phyloP scores from a whole-genome alignment of 2,329 filamentous ascomycete genomes.

The Ophiocordyceps sinensis region DNA sequence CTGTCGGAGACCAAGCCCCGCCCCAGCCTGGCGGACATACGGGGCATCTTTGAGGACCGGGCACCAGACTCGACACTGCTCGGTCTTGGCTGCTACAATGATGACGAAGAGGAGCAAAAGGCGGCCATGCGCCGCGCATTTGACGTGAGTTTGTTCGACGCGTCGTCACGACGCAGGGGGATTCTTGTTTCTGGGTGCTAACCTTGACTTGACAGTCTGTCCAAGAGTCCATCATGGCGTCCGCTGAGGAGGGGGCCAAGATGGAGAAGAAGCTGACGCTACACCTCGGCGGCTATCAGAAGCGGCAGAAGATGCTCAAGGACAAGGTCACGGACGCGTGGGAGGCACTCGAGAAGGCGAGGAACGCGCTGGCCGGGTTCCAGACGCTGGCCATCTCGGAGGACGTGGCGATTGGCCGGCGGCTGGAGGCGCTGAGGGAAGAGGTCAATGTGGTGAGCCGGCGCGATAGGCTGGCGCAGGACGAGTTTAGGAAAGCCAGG shows the following conservation, averaged over 20 bases:
- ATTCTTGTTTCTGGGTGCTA: background rate
- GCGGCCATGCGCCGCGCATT: conserved; percentile 55
- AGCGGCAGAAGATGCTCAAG: conserved; percentile 65
- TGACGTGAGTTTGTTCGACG: conserved; percentile 43
- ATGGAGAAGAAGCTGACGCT: conserved; percentile 86
- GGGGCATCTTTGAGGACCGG: conserved; percentile 36
- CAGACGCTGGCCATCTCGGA: conserved; percentile 66
- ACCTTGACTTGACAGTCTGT: conserved; percentile 33
- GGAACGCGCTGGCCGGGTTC: conserved; percentile 58
- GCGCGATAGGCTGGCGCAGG: conserved; percentile 81
- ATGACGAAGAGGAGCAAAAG: conserved; percentile 56
- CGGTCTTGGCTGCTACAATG: conserved; percentile 66
- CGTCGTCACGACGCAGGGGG: background rate
- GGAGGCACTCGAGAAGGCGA: conserved; percentile 59
- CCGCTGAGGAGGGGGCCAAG: conserved; percentile 70
- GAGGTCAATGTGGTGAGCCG: conserved; percentile 70
- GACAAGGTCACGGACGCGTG: conserved; percentile 67
- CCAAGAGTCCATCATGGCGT: conserved; percentile 57
- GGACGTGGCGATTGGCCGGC: conserved; percentile 55
- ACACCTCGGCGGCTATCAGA: conserved; percentile 80
- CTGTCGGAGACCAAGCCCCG: conserved; percentile 48
- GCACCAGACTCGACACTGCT: conserved; percentile 49
- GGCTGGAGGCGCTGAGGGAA: conserved; percentile 63
- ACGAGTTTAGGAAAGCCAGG: conserved; percentile 60
- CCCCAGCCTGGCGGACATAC: conserved; percentile 34